Evolutionary conservation across 495 filamentous ascomycete genomes (phyloP).

Genomic region (Neurospora sublineolata): DNA sequence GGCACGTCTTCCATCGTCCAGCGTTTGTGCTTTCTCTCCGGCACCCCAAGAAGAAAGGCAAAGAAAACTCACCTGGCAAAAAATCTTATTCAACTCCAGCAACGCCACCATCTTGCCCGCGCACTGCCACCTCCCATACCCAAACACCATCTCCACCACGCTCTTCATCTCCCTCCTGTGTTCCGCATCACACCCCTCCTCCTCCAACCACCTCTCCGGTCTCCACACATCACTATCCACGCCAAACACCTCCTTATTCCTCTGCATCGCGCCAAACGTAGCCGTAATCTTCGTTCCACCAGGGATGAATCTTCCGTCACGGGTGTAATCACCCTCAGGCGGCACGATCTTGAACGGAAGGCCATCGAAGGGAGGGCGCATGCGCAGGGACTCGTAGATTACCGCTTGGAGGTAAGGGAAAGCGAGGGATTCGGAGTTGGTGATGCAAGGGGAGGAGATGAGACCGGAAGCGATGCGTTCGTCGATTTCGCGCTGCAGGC

Average conservation of each 20-base stretch:
- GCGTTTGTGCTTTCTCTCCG: not conserved
- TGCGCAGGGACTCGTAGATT: slow-evolving; percentile 39
- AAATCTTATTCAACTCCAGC: slow-evolving; percentile 44
- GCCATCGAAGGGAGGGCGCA: slow-evolving; percentile 25
- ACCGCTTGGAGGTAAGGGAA: slow-evolving; percentile 38
- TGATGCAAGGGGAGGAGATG: slow-evolving; percentile 22
- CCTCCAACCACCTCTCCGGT: slow-evolving; percentile 47
- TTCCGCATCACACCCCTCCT: slow-evolving; percentile 9
- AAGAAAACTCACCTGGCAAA: slow-evolving; percentile 39
- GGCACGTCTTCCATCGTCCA: not conserved
- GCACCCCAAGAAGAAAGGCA: not conserved
- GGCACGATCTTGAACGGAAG: slow-evolving; percentile 37
- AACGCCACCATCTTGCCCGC: slow-evolving; percentile 34
- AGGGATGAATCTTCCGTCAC: slow-evolving; percentile 39
- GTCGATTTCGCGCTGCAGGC: slow-evolving; percentile 48
- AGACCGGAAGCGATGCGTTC: slow-evolving; percentile 19
- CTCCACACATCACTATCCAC: slow-evolving; percentile 37
- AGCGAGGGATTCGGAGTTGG: slow-evolving; percentile 26
- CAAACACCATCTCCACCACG: slow-evolving; percentile 29
- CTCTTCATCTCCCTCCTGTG: slow-evolving; percentile 27
- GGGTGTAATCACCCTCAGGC: slow-evolving; percentile 34
- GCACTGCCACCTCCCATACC: slow-evolving; percentile 33
- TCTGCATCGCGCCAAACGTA: slow-evolving; percentile 27
- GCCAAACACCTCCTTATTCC: slow-evolving; percentile 34
- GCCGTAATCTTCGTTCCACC: slow-evolving; percentile 41